Conservation (phyloP, 73 alveolate genomes). For the Vitrella brassicaformis region DNA sequence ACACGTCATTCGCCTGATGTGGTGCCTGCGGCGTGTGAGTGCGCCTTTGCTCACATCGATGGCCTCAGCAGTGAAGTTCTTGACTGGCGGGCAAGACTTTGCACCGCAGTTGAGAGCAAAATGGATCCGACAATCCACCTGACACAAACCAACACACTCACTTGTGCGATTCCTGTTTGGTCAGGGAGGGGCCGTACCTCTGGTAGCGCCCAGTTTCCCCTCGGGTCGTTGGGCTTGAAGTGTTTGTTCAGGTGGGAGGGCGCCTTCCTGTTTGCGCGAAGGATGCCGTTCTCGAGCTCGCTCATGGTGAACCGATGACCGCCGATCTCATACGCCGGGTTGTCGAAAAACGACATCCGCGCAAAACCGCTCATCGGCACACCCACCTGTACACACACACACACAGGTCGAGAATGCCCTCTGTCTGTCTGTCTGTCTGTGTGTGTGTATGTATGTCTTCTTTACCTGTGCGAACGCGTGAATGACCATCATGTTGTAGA, state of each 20-base stretch:
- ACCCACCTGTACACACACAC: not conserved
- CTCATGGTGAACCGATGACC: not conserved
- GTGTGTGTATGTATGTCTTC: too few relatives aligned
- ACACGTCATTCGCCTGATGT: not conserved
- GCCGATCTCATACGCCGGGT: not conserved
- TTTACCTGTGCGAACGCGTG: not conserved
- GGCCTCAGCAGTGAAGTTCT: not conserved
- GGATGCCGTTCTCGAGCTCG: slow-evolving; percentile 2
- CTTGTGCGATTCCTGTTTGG: too few relatives aligned
- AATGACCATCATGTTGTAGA: not conserved
- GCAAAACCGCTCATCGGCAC: not conserved
- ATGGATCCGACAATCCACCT: not conserved
- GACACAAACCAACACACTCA: too few relatives aligned
- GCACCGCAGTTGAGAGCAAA: slow-evolving; percentile 4
- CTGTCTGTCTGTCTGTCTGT: too few relatives aligned
- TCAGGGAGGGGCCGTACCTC: too few relatives aligned
- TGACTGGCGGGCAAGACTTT: not conserved
- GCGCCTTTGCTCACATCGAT: not conserved
- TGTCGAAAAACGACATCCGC: not conserved
- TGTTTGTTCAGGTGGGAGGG: too few relatives aligned
- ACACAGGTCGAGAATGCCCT: not conserved
- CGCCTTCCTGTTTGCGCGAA: not conserved
- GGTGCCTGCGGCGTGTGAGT: not conserved
- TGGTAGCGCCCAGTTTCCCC: too few relatives aligned
- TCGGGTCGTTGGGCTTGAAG: too few relatives aligned